Conservation (phyloP, 2,329 filamentous ascomycete genomes). For the Verticillium klebahnii region DNA sequence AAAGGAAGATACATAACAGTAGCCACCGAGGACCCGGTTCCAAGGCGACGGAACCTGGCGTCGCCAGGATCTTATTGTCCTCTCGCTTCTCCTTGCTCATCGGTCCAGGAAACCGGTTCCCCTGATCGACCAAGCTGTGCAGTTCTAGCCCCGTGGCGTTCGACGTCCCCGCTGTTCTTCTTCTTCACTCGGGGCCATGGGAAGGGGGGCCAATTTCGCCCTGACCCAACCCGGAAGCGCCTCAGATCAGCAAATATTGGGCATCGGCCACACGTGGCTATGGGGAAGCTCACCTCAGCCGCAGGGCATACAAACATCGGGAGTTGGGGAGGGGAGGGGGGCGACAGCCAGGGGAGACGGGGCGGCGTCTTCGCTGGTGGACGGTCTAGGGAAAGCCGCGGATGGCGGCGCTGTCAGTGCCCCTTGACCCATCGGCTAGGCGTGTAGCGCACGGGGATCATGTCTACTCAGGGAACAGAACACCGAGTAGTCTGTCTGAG, state of each 20-base stretch:
- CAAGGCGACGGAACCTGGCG: background rate
- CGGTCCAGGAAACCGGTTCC: background rate
- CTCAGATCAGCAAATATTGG: background rate
- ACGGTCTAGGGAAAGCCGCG: background rate
- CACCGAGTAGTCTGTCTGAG: background rate
- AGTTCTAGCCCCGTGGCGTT: background rate
- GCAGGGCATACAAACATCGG: background rate
- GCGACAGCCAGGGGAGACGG: background rate
- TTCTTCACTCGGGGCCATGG: background rate
- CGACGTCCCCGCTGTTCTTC: background rate
- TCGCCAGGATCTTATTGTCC: background rate
- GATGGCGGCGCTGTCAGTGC: background rate
- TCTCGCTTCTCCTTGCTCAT: background rate
- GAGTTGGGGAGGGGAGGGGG: background rate
- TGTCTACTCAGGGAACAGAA: background rate
- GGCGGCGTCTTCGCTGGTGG: background rate
- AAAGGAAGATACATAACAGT: background rate
- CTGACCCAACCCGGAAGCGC: background rate
- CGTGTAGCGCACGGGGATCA: background rate
- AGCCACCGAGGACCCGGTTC: background rate
- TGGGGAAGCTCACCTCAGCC: background rate
- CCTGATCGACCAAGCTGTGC: background rate
- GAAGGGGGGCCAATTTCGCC: background rate
- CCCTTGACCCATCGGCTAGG: background rate
- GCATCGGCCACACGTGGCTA: background rate